These are phyloP conservation scores for Cryptococcus sp. DNA, from an alignment of 1,284 basidiomycete species.

Conservation along the genomic window DNA sequence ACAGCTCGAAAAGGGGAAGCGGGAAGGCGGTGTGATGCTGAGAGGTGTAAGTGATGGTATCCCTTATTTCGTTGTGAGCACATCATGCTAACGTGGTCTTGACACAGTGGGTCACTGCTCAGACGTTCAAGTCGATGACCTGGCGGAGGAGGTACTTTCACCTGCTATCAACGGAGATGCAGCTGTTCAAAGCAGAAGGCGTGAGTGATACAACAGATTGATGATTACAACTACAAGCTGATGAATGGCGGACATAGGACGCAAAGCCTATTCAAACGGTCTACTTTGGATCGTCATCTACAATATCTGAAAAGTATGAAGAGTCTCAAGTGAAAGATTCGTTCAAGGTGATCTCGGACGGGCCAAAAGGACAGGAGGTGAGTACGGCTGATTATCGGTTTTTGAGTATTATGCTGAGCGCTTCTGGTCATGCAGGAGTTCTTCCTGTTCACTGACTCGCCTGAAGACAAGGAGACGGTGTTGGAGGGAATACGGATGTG, in stretches of 20 bases:
- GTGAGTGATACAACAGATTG: conserved; percentile 19
- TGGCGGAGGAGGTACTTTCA: conserved; percentile 49
- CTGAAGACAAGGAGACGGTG: conserved; percentile 42
- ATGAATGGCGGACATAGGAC: conserved; percentile 22
- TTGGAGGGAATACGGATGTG: conserved; percentile 34
- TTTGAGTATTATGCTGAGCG: neutral
- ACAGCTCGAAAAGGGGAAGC: conserved; percentile 23
- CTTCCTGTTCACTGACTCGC: conserved; percentile 47
- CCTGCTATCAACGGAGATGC: conserved; percentile 32
- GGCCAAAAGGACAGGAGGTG: conserved; percentile 30
- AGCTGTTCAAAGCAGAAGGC: conserved; percentile 39
- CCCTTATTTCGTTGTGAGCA: neutral
- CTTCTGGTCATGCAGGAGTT: conserved; percentile 26
- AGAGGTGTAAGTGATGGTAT: conserved; percentile 40
- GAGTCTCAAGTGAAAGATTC: conserved; percentile 47
- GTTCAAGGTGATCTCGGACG: conserved; percentile 37
- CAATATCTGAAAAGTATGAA: conserved; percentile 39
- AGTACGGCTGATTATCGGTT: conserved; percentile 5
- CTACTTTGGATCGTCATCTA: conserved; percentile 12
- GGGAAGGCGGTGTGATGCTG: conserved; percentile 42
- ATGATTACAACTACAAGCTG: neutral
- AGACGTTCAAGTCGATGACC: conserved; percentile 36
- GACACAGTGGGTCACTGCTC: conserved; percentile 45
- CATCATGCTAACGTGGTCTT: neutral
- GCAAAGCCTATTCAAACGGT: conserved; percentile 32